A percentile compares a stretch with the other conserved stretches of the same genome.
Conservation (phyloP, 2,329 filamentous ascomycete genomes). For the Ramularia collo-cygni region DNA sequence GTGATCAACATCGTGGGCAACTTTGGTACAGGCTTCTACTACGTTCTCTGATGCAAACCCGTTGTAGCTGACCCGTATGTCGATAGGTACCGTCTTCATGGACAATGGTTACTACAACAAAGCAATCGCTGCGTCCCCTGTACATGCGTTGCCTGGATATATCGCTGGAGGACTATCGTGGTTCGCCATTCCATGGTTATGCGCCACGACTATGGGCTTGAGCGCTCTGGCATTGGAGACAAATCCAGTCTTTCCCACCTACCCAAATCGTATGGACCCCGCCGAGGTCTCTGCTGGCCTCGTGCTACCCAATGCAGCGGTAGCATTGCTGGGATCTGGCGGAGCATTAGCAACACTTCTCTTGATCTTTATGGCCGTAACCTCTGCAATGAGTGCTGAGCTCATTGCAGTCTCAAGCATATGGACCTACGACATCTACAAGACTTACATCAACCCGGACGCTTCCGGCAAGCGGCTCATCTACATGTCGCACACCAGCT, state of each 20-base stretch:
- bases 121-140: conserved; percentile 78
- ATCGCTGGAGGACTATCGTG: conserved; percentile 79
- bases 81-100: conserved; percentile 74
- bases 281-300: conserved; percentile 75
- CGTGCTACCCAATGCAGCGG: conserved; percentile 77
- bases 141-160: conserved; percentile 79
- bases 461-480: conserved; percentile 73
- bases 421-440: conserved; percentile 81
- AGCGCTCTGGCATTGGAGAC: conserved; percentile 72
- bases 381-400: conserved; percentile 73
- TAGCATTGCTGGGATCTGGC: conserved; percentile 73
- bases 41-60: no score
- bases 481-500: conserved; percentile 68
- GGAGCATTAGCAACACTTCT: conserved; percentile 73
- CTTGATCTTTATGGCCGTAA: conserved; percentile 86
- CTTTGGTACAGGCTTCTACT: conserved; percentile 72
- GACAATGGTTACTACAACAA: conserved; percentile 82
- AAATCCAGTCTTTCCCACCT: conserved; percentile 65
- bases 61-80: no score
- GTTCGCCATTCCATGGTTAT: conserved; percentile 91
- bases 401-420: conserved; percentile 84
- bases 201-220: conserved; percentile 81
- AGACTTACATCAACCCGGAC: conserved; percentile 73
- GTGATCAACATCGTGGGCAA: conserved; percentile 70
- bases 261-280: conserved; percentile 61